Conservation (phyloP, 106 monocot genomes). For the Apostasia shenzhenica region DNA sequence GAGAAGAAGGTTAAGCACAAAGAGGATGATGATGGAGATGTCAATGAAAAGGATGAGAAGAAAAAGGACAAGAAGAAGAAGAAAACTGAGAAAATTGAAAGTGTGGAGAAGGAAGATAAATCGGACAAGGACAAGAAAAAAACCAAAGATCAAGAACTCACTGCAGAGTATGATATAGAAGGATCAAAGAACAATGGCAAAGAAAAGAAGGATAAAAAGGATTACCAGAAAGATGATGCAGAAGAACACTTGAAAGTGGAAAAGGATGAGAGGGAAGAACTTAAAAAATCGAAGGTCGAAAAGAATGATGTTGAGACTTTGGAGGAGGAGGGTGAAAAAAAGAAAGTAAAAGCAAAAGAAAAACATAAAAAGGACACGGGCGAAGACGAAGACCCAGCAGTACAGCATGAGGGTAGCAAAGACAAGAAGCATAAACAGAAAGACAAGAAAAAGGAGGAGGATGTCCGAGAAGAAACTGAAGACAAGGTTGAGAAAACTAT, state of each 20-base stretch:
- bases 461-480: too few relatives aligned
- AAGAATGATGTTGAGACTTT: too few relatives aligned
- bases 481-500: background rate
- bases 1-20: constrained; percentile 5
- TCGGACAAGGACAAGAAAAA: constrained; percentile 10
- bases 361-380: too few relatives aligned
- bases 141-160: background rate
- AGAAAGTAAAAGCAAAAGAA: constrained; percentile 18
- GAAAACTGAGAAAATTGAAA: background rate
- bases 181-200: background rate
- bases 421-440: background rate
- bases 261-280: background rate
- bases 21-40: background rate
- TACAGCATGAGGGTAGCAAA: too few relatives aligned
- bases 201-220: constrained; percentile 2
- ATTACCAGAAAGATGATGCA: background rate
- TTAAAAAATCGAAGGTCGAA: constrained; percentile 4
- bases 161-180: background rate
- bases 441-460: too few relatives aligned
- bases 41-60: background rate
- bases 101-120: background rate
- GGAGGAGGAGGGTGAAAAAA: constrained; percentile 15
- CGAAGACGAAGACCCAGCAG: too few relatives aligned
- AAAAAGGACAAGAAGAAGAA: background rate
- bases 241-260: constrained; percentile 1